phyloP scores from a whole-genome alignment of 169 alveolate genomes.

The Plasmodium fragile region DNA sequence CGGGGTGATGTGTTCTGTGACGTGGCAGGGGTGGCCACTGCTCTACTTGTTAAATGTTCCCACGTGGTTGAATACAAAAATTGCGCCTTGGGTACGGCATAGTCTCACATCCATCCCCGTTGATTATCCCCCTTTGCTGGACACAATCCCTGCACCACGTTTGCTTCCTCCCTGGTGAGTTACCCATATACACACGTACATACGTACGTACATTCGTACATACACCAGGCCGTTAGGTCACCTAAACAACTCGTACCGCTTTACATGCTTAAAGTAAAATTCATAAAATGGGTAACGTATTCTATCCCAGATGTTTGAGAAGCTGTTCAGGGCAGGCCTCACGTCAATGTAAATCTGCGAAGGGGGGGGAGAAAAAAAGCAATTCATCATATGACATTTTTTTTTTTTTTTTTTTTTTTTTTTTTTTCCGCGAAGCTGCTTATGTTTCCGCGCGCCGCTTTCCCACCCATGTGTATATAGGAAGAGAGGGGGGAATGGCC shows the following conservation, averaged over 20 bases:
- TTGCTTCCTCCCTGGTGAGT: not conserved
- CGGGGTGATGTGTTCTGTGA: not conserved
- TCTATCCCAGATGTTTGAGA: conserved; percentile 80
- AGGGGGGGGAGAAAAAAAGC: not conserved
- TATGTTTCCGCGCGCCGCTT: not conserved
- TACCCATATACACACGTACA: not conserved
- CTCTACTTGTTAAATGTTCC: not conserved
- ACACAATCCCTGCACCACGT: not conserved
- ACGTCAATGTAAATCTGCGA: conserved; percentile 84
- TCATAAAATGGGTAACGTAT: conserved; percentile 76
- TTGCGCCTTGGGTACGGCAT: not conserved
- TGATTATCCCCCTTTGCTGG: not conserved
- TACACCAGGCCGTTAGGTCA: not conserved
- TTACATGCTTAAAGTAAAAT: conserved; percentile 43
- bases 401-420: not conserved
- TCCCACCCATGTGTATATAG: not conserved
- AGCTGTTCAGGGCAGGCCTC: conserved; percentile 86
- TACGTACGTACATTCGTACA: too few species aligned
- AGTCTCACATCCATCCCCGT: not conserved
- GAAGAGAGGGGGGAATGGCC: not conserved
- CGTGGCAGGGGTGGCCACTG: not conserved
- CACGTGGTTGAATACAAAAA: not conserved
- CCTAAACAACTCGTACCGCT: conserved; percentile 31
- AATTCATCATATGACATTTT: not conserved
- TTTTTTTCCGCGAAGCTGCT: not conserved